Base-by-base conservation (phyloP, 441 rosid genomes). In the Mallotus repandus region DNA sequence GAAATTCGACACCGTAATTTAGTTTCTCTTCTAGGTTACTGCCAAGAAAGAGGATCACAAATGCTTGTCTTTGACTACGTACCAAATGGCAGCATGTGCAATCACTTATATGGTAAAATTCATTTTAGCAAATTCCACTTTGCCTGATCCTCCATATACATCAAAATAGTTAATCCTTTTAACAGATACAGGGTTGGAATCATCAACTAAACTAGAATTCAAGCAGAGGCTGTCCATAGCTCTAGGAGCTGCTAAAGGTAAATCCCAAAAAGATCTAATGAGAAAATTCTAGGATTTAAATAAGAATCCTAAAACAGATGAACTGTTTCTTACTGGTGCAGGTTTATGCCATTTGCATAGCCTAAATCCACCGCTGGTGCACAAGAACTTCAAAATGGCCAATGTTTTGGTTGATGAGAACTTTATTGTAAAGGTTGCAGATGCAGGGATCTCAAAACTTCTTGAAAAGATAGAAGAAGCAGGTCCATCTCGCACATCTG, bases 201-300 rank as follows among this genome's bases (percentile, higher is more conserved):
- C 83, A 75, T 74, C 85, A n/a, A 81, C 80, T 6, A 81, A 80
- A 75, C 79, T 90, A 52, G 90, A 87, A 80, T 89, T 91, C 84
- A 84, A 89, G 76, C 89, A 80, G 60, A 84, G 92, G 82, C 38
- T 89, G 73, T 86, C 82, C 32, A 83, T 89, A 72, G 92, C 93
- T 70, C 69, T 87, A 8, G 91, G 89, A 61, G 93, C 92, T 13
- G 96, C 92, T 59, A 89, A 78, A 89, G 96, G 93, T 89, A 79
- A 78, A 75, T 76, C 53, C 52, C 15, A 25, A 63, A 18, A 50
- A 3, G 76, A 68, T 73, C 32, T 58, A 32, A 35, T 58, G 22
- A 61, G 29, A 32, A 50, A 54, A 41, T 75, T 54, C 67, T 52
- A 48, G 63, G 49, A n/a, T 25, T 50, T 54, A 19, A 35, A 53